A percentile compares a stretch with the other conserved stretches of the same genome.
These are phyloP conservation scores for Lodderomyces beijingensis DNA, from an alignment of 1,139 yeast species.

Conservation along the genomic window DNA sequence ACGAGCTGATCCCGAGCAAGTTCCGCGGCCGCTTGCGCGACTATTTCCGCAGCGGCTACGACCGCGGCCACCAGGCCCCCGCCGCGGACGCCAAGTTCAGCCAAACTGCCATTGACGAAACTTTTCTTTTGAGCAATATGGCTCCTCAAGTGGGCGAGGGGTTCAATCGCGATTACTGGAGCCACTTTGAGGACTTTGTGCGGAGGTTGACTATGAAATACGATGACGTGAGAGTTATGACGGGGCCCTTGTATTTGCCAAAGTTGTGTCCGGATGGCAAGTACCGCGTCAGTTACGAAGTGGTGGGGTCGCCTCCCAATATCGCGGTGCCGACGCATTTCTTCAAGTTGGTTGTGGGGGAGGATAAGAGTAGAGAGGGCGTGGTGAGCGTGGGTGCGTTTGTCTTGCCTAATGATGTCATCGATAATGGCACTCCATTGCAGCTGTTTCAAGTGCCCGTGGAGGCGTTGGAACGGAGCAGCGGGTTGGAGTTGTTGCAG, in stretches of 20 bases:
- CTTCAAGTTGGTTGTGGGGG: conserved; percentile 86
- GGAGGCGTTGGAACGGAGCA: conserved; percentile 79
- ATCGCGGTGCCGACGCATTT: conserved; percentile 98
- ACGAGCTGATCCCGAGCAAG: conserved; percentile 71
- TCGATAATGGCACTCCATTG: conserved; percentile 67
- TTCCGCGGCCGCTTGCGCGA: conserved; percentile 77
- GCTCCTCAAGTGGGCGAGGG: conserved; percentile 98
- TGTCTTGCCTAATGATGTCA: conserved; percentile 81
- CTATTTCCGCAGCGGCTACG: conserved; percentile 93
- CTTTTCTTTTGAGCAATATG: conserved; percentile 84
- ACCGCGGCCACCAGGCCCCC: conserved; percentile 96
- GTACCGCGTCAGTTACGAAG: conserved; percentile 79
- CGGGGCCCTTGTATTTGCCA: conserved; percentile 93
- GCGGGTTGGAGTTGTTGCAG: conserved; percentile 79
- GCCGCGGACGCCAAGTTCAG: conserved; percentile 94
- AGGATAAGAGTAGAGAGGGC: conserved; percentile 43
- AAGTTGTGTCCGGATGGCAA: conserved; percentile 61
- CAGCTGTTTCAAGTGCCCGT: conserved; percentile 80
- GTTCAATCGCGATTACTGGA: conserved; percentile 95
- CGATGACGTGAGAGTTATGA: conserved; percentile 74
- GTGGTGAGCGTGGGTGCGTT: conserved; percentile 82
- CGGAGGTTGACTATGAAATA: conserved; percentile 69
- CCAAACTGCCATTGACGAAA: conserved; percentile 92
- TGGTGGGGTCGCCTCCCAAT: conserved; percentile 94
- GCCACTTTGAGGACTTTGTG: conserved; percentile 87